Evolutionary conservation across 1,284 basidiomycete genomes (phyloP).

Genomic region (Moniliella sp.): DNA sequence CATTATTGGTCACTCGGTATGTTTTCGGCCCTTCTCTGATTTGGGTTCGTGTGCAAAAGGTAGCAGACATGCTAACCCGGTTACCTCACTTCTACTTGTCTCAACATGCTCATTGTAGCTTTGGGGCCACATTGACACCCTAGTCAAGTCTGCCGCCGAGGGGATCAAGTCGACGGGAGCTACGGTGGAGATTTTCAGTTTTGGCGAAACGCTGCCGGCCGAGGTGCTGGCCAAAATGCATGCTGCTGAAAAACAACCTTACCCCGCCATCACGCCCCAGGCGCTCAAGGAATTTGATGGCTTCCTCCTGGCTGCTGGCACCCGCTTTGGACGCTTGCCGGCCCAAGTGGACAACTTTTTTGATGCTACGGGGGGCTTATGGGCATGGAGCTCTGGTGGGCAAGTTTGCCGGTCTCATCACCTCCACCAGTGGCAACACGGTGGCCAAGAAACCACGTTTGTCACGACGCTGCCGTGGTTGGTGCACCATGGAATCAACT

Average conservation of each 20-base stretch:
- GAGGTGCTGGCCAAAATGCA: conserved; percentile 56
- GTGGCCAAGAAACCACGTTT: conserved; percentile 17
- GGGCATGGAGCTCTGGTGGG: conserved; percentile 54
- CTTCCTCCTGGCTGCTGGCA: conserved; percentile 43
- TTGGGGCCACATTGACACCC: conserved; percentile 36
- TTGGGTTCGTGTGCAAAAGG: too few relatives aligned
- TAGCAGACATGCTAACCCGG: too few relatives aligned
- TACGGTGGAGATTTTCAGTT: conserved; percentile 47
- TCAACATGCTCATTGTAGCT: too few relatives aligned
- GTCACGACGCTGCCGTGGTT: conserved; percentile 22
- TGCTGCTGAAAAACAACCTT: conserved; percentile 41
- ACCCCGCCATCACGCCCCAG: conserved; percentile 51
- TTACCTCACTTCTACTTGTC: too few relatives aligned
- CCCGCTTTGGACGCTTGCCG: conserved; percentile 36
- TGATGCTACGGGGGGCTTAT: conserved; percentile 54
- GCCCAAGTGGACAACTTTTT: conserved; percentile 41
- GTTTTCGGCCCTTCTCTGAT: too few relatives aligned
- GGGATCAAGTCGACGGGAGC: conserved; percentile 56
- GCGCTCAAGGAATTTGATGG: conserved; percentile 44
- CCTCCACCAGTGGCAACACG: conserved; percentile 41
- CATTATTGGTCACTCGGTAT: too few relatives aligned
- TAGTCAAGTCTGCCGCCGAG: conserved; percentile 55
- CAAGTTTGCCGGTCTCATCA: conserved; percentile 55
- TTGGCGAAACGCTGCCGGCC: conserved; percentile 61
- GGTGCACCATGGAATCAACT: conserved; percentile 17